Percentiles rank a stretch among this genome's conserved stretches.
Evolutionary conservation across 2,329 filamentous ascomycete species (phyloP).

Genomic region (Arthrobotrys musiformis): DNA sequence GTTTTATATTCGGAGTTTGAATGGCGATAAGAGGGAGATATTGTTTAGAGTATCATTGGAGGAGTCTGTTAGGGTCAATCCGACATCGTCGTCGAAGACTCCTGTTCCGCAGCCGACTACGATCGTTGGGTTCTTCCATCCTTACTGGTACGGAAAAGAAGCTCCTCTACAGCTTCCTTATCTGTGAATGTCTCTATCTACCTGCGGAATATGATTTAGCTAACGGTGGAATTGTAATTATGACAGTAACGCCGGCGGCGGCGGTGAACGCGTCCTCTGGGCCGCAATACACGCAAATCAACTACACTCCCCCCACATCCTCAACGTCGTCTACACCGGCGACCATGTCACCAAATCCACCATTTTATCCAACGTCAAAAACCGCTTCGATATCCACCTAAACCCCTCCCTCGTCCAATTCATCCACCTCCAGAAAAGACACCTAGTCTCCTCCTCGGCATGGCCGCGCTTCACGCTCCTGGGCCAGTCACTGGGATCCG

Average conservation of each 20-base stretch:
- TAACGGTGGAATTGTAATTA: not conserved
- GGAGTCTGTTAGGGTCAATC: not conserved
- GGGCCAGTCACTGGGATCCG: constrained; percentile 89
- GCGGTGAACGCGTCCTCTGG: constrained; percentile 95
- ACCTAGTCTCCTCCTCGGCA: constrained; percentile 84
- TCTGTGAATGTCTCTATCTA: not conserved
- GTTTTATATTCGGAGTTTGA: constrained; percentile 33
- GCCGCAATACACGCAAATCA: constrained; percentile 93
- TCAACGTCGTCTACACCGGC: constrained; percentile 93
- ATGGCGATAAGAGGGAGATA: constrained; percentile 40
- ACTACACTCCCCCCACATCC: constrained; percentile 84
- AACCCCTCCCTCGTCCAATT: constrained; percentile 85
- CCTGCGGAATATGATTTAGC: constrained; percentile 44
- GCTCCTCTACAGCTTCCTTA: constrained; percentile 6
- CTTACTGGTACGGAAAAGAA: constrained; percentile 77
- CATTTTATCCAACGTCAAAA: constrained; percentile 81
- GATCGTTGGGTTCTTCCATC: constrained; percentile 95
- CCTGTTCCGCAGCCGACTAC: constrained; percentile 18
- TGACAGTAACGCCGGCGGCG: constrained; percentile 87
- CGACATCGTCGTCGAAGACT: not conserved
- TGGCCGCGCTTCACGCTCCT: constrained; percentile 93
- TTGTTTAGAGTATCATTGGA: constrained; percentile 16
- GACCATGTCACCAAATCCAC: constrained; percentile 87
- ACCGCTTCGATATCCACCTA: constrained; percentile 90
- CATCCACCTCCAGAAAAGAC: constrained; percentile 87